phyloP scores from a whole-genome alignment of 2,329 filamentous ascomycete genomes.

The Lecanicillium sp. region DNA sequence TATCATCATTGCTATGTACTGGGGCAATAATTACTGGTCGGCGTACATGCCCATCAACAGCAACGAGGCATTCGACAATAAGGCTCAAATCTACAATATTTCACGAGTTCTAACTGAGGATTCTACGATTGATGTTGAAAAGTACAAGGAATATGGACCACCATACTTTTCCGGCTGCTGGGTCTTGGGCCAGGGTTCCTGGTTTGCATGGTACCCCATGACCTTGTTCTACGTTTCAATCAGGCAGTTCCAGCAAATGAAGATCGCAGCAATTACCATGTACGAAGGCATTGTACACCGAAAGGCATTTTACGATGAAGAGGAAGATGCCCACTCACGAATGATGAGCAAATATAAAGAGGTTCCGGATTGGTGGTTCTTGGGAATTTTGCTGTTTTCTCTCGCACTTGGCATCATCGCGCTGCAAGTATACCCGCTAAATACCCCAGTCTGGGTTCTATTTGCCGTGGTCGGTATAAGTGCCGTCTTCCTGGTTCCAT shows the following conservation, averaged over 20 bases:
- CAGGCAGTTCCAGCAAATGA: conserved; percentile 31
- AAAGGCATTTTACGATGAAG: conserved; percentile 31
- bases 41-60: conserved; percentile 40
- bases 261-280: conserved; percentile 29
- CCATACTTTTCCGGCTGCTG: conserved; percentile 36
- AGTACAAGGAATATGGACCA: conserved; percentile 34
- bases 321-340: conserved; percentile 31
- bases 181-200: conserved; percentile 31
- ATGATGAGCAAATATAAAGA: conserved; percentile 33
- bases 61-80: conserved; percentile 32
- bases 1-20: conserved; percentile 33
- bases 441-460: conserved; percentile 17
- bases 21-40: conserved; percentile 34
- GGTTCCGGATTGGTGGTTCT: too few species aligned
- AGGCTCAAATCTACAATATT: conserved; percentile 29
- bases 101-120: conserved; percentile 26
- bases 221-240: conserved; percentile 35
- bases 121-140: conserved; percentile 27
- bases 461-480: conserved; percentile 21
- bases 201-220: conserved; percentile 36
- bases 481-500: conserved; percentile 33
- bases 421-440: conserved; percentile 16
- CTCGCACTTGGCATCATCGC: conserved; percentile 21
- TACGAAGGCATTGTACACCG: conserved; percentile 29
- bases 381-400: conserved; percentile 26